A percentile compares a stretch with the other conserved stretches of the same genome.
Conservation (phyloP, 371 early-diverging fungal genomes). For the Coemansia sp. region DNA sequence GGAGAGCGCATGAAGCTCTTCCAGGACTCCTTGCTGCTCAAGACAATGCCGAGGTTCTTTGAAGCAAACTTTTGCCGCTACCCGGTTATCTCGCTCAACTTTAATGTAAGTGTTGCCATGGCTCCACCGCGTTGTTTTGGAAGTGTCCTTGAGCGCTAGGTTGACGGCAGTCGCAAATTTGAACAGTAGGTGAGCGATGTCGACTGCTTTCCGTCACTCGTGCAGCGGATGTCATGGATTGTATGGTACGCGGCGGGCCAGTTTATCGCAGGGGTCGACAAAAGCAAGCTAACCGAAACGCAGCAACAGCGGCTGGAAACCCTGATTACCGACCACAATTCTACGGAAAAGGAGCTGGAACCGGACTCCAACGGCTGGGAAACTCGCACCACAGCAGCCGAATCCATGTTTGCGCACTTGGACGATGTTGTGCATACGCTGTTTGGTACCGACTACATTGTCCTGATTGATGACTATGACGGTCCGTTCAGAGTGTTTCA, state of each 20-base stretch:
- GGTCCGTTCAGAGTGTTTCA: neutral
- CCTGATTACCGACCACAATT: neutral
- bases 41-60: neutral
- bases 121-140: neutral
- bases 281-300: neutral
- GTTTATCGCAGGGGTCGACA: slow-evolving; percentile 1
- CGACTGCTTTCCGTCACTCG: neutral
- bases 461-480: slow-evolving; percentile 9
- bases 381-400: neutral
- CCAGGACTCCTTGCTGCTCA: neutral
- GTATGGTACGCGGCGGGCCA: neutral
- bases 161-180: neutral
- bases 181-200: neutral
- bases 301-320: no score
- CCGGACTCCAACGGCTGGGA: neutral
- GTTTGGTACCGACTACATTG: neutral
- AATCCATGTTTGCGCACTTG: neutral
- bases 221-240: neutral
- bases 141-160: neutral
- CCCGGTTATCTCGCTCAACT: slow-evolving; percentile 1
- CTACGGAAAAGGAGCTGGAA: neutral
- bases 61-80: slow-evolving; percentile 9
- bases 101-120: slow-evolving; percentile 2
- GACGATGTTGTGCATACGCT: neutral
- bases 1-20: slow-evolving; percentile 9